Conservation (phyloP, 805 yeast species). For the Schwanniomyces occidentalis region DNA sequence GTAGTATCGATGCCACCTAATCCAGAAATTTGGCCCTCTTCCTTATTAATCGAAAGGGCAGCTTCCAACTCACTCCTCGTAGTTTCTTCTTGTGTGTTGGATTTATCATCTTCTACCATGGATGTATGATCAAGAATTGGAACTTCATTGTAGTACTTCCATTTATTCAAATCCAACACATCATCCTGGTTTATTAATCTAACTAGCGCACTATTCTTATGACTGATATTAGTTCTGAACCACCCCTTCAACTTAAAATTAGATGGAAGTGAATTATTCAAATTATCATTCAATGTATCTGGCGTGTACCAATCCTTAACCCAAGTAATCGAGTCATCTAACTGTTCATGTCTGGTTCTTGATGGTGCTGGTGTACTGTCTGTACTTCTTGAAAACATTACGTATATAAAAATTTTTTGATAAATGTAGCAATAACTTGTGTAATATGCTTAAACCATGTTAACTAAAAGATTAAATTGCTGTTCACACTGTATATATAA, state of each 20-base stretch:
- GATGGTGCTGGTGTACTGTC: slow-evolving; percentile 18
- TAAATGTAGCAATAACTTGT: too few species aligned
- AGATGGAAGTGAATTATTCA: slow-evolving; percentile 6
- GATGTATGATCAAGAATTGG: slow-evolving; percentile 46
- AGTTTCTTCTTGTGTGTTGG: slow-evolving; percentile 22
- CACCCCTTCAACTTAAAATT: slow-evolving; percentile 35
- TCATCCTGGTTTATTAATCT: slow-evolving; percentile 30
- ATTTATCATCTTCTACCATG: slow-evolving; percentile 40
- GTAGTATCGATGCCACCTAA: slow-evolving; percentile 9
- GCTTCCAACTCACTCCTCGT: slow-evolving; percentile 18
- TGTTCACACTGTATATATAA: too few species aligned
- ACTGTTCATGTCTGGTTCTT: slow-evolving; percentile 16
- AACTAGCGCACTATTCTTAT: slow-evolving; percentile 11
- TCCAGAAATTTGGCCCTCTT: slow-evolving; percentile 24
- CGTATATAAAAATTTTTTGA: too few species aligned
- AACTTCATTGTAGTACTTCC: slow-evolving; percentile 40
- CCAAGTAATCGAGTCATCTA: slow-evolving; percentile 34
- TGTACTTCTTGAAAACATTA: slow-evolving; percentile 18
- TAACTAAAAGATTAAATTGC: too few species aligned
- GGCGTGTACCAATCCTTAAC: slow-evolving; percentile 41
- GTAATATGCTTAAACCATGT: too few species aligned
- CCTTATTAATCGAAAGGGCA: slow-evolving; percentile 23
- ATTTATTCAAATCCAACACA: slow-evolving; percentile 41
- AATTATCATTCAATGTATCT: slow-evolving; percentile 8
- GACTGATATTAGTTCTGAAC: slow-evolving; percentile 29